Evolutionary conservation across 176 grass and related monocot genomes (phyloP), one percentile per base, ranked within the genome.

Genomic region (Aegilops sharonensis): DNA sequence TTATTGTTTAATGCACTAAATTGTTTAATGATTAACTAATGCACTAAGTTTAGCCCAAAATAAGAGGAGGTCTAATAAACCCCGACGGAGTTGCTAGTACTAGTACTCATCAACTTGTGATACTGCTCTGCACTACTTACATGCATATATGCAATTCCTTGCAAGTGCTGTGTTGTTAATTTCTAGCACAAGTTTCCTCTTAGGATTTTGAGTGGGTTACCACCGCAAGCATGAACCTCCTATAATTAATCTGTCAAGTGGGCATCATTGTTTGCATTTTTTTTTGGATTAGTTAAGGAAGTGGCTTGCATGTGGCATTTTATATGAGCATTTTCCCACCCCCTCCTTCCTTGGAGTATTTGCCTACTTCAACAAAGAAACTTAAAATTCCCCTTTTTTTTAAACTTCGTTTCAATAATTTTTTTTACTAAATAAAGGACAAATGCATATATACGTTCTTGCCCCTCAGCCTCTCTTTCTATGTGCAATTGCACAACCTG

Each of bases 131-230:
- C 42, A 43, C 11, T 62, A 62, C 4, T 4, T 62, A 23, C 74
- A 64, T 56, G 35, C 62, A 3, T 24, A 62, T 75, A 64, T 32
- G 23, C 62, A 80, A 29, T 45, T 61, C 71, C 70, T 2, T 2
- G 45, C 23, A 74, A 47, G 5, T 18, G 17, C 40, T 29, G 23
- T 17, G 72, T 75, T 75, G 14, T 39, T 32, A 32, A 32, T 32
- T 66, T 80, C 15, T 80, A 43, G 23, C 10, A 43, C 61, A 80
- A 80, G 59, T 64, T 80, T 80, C 1, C 8, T 80, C 54, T 80
- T 80, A 20, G 6, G 14, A 80, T 43, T 21, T 12, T 43, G 27
- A 47, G 60, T 80, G 6, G 23, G 39, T 14, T 27, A 60, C 20
- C 54, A 57, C 17, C 15, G 14, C n/a, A 43, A 62, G 17, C 15